These are phyloP conservation scores for Wallemia mellicola DNA, from an alignment of 1,284 basidiomycete genomes.

Conservation along the genomic window DNA sequence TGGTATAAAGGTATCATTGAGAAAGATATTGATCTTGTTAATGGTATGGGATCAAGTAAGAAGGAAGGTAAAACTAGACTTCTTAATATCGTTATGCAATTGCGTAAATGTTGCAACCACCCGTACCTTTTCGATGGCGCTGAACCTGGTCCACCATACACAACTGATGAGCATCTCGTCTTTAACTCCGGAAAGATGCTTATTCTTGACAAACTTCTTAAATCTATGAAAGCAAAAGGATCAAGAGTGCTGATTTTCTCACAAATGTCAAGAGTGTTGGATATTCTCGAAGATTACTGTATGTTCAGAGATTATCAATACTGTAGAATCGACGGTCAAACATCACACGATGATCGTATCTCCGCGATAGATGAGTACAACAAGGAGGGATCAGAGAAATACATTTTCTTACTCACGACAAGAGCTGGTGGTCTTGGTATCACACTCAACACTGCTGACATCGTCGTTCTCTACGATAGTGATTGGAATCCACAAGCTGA, in stretches of 20 bases:
- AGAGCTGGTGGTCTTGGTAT: slow-evolving; percentile 96
- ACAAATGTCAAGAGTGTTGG: slow-evolving; percentile 85
- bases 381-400: slow-evolving; percentile 75
- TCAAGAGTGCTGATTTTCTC: slow-evolving; percentile 90
- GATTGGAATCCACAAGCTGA: slow-evolving; percentile 99
- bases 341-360: slow-evolving; percentile 88
- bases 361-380: slow-evolving; percentile 94
- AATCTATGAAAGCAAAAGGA: slow-evolving; percentile 66
- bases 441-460: slow-evolving; percentile 79
- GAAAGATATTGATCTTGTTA: slow-evolving; percentile 97
- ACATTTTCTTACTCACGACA: slow-evolving; percentile 88
- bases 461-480: slow-evolving; percentile 89
- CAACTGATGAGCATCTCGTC: slow-evolving; percentile 87
- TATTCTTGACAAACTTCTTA: slow-evolving; percentile 76
- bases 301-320: slow-evolving; percentile 77
- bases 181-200: slow-evolving; percentile 93
- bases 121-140: slow-evolving; percentile 55
- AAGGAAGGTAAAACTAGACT: slow-evolving; percentile 94
- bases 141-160: slow-evolving; percentile 92
- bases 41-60: slow-evolving; percentile 44
- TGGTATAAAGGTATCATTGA: slow-evolving; percentile 91
- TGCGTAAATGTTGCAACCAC: slow-evolving; percentile 28
- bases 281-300: slow-evolving; percentile 94
- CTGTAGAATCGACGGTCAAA: slow-evolving; percentile 85
- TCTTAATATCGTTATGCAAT: slow-evolving; percentile 99